Conservation (phyloP, 768 basidiomycete genomes). For the Termitomyces sp. region DNA sequence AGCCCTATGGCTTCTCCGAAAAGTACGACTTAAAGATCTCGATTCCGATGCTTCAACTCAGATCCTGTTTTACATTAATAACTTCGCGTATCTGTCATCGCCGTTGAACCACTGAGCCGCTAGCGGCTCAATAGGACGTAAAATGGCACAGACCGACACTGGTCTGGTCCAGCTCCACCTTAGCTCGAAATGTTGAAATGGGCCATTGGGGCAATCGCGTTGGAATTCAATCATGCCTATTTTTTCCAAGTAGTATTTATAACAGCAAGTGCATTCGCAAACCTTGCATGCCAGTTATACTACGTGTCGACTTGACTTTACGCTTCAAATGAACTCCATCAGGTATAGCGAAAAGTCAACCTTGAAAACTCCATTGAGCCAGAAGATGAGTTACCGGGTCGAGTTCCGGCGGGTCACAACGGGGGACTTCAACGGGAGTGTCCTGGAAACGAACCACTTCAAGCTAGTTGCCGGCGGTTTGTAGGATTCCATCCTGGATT, state of each 20-base stretch:
- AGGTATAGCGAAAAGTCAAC: background rate
- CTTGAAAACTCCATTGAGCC: background rate
- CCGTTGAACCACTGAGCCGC: background rate
- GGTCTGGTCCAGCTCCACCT: background rate
- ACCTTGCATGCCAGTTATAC: background rate
- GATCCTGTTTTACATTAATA: too few relatives aligned
- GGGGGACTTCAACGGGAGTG: background rate
- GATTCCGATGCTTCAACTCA: background rate
- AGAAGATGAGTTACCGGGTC: background rate
- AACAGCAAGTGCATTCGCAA: background rate
- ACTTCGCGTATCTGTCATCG: background rate
- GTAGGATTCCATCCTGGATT: background rate
- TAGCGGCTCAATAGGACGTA: background rate
- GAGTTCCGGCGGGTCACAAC: background rate
- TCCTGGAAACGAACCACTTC: background rate
- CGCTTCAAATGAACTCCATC: background rate
- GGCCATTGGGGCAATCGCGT: too few relatives aligned
- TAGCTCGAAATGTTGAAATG: background rate
- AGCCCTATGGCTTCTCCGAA: background rate
- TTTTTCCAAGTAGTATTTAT: background rate
- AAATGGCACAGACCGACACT: background rate
- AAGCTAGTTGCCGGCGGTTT: background rate
- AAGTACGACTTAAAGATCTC: background rate
- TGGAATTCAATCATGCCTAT: background rate
- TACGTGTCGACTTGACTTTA: background rate